Conservation (phyloP, 345 rosid genomes). For the Populus tremula region DNA sequence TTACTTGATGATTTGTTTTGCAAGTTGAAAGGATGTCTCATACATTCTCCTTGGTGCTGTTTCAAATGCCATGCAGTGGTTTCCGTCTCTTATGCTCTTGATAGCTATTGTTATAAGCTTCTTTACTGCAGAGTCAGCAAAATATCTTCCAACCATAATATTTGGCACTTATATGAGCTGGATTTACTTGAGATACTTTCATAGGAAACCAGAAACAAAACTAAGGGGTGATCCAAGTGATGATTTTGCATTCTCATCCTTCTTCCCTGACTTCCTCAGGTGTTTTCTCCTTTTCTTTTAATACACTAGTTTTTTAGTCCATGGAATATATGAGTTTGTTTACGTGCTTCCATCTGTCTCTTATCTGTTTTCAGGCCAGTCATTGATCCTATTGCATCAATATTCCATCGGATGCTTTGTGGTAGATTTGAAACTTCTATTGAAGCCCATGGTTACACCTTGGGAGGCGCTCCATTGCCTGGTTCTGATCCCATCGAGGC, state of each 20-base stretch:
- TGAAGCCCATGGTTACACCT: conserved; percentile 48
- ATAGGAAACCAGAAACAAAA: conserved; percentile 81
- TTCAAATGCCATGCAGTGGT: conserved; percentile 65
- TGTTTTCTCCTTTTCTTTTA: conserved; percentile 17
- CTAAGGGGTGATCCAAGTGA: conserved; percentile 91
- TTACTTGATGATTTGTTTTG: background rate
- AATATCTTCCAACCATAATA: conserved; percentile 84
- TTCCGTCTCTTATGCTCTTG: conserved; percentile 71
- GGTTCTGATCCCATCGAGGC: conserved; percentile 96
- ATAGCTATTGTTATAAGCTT: conserved; percentile 69
- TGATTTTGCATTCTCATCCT: conserved; percentile 87
- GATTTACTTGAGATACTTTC: conserved; percentile 89
- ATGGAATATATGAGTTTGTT: conserved; percentile 2
- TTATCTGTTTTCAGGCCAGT: conserved; percentile 55
- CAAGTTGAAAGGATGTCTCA: conserved; percentile 16
- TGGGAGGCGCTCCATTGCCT: conserved; percentile 73
- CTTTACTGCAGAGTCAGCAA: conserved; percentile 63
- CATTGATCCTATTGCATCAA: conserved; percentile 72
- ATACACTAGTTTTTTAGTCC: background rate
- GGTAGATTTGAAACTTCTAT: conserved; percentile 55
- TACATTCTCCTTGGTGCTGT: conserved; percentile 15
- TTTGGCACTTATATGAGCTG: conserved; percentile 91
- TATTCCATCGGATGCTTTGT: conserved; percentile 80
- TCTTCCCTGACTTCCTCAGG: conserved; percentile 91
- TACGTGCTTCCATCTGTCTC: conserved; percentile 6